Evolutionary conservation across 306 rosid genomes (phyloP).

Genomic region (Sesbania bispinosa): DNA sequence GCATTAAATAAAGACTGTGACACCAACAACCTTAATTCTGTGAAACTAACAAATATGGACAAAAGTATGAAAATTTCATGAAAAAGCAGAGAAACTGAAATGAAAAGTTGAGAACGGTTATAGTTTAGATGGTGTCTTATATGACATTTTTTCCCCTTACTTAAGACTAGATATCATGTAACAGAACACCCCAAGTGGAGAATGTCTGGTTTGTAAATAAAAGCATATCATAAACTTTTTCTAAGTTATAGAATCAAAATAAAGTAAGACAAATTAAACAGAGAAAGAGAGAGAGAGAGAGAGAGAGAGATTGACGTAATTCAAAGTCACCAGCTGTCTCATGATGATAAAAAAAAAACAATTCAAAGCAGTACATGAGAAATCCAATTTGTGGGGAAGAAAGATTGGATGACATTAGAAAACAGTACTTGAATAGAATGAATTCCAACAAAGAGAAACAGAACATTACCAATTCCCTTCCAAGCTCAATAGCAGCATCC

Average conservation of each 20-base stretch:
- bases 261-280: not conserved
- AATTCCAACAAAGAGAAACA: not conserved
- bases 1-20: too few relatives aligned
- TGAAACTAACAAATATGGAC: not conserved
- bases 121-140: not conserved
- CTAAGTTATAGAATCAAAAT: too few relatives aligned
- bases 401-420: not conserved
- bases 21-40: not conserved
- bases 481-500: constrained; percentile 96
- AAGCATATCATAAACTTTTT: too few relatives aligned
- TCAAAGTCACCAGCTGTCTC: not conserved
- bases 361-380: not conserved
- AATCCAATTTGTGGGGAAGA: not conserved
- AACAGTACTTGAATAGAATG: not conserved
- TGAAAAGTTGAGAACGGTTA: not conserved
- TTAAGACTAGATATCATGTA: too few relatives aligned
- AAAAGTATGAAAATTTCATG: not conserved
- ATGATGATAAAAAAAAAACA: not conserved
- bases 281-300: too few relatives aligned
- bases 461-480: constrained; percentile 65
- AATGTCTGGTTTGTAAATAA: too few relatives aligned
- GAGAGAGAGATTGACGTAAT: not conserved
- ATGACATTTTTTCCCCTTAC: too few relatives aligned
- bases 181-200: too few relatives aligned
- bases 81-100: not conserved